Conservation (phyloP, 441 rosid genomes). For the Daphne laureola region DNA sequence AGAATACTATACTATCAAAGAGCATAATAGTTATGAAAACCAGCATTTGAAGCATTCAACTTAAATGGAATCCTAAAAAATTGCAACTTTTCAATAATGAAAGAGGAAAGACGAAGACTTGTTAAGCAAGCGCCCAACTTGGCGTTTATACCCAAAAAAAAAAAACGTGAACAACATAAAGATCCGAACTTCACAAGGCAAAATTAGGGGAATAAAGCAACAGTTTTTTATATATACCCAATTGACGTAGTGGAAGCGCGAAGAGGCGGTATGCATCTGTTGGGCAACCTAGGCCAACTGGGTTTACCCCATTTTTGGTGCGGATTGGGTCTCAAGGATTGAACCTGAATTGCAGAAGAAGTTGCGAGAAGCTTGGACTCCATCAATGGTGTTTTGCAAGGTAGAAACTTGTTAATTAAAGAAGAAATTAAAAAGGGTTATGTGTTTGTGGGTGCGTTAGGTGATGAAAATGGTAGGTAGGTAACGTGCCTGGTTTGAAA, state of each 20-base stretch:
- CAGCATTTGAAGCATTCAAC: too few species aligned
- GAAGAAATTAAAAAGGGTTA: too few species aligned
- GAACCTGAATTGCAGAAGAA: slow-evolving; percentile 20
- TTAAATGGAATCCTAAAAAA: not conserved
- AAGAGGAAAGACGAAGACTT: not conserved
- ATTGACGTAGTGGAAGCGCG: slow-evolving; percentile 33
- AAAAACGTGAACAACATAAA: not conserved
- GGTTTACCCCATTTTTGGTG: slow-evolving; percentile 13
- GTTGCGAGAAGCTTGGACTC: slow-evolving; percentile 42
- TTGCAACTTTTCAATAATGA: not conserved
- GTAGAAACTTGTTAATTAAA: too few species aligned
- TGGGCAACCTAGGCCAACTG: slow-evolving; percentile 22
- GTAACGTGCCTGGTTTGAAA: too few species aligned
- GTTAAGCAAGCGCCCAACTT: too few species aligned
- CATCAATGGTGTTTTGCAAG: slow-evolving; percentile 26
- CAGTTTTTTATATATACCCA: slow-evolving; percentile 39
- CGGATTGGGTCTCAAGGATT: slow-evolving; percentile 14
- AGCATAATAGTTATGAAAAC: too few species aligned
- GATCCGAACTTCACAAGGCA: slow-evolving; percentile 5
- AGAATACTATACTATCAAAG: not conserved
- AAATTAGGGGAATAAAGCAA: slow-evolving; percentile 6
- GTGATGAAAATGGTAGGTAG: too few species aligned
- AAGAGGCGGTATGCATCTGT: slow-evolving; percentile 23
- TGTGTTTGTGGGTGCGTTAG: too few species aligned
- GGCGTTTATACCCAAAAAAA: too few species aligned